These are phyloP conservation scores for Teunomyces lycoperdinae DNA, from an alignment of 805 yeast species.

Conservation along the genomic window DNA sequence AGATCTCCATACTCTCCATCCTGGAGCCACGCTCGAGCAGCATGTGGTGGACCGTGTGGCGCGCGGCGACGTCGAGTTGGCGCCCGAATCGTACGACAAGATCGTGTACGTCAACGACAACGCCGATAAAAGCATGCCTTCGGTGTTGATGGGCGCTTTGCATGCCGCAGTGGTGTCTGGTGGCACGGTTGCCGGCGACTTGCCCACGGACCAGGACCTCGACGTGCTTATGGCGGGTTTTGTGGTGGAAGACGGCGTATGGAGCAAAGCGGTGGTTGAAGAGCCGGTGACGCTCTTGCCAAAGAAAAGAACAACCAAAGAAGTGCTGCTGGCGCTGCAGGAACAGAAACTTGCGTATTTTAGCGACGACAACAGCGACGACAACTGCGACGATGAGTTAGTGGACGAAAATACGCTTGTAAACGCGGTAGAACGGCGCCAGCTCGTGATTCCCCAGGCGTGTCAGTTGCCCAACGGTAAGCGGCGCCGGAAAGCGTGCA, in stretches of 20 bases:
- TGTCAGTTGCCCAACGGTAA: slow-evolving; percentile 53
- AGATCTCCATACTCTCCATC: slow-evolving; percentile 20
- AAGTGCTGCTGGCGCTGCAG: slow-evolving; percentile 32
- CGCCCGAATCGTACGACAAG: slow-evolving; percentile 35
- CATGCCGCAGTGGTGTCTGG: slow-evolving; percentile 36
- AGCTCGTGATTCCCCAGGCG: slow-evolving; percentile 55
- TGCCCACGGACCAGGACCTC: slow-evolving; percentile 49
- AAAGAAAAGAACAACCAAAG: slow-evolving; percentile 28
- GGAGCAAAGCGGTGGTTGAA: slow-evolving; percentile 53
- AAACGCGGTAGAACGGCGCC: slow-evolving; percentile 18
- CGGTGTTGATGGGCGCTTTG: slow-evolving; percentile 39
- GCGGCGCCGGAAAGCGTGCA: slow-evolving; percentile 89
- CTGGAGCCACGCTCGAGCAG: slow-evolving; percentile 38
- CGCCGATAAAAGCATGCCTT: slow-evolving; percentile 45
- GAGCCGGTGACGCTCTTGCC: slow-evolving; percentile 29
- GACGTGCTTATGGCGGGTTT: slow-evolving; percentile 71
- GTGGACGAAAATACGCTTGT: slow-evolving; percentile 41
- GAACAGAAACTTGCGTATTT: slow-evolving; percentile 53
- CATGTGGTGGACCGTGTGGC: slow-evolving; percentile 60
- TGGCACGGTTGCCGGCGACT: slow-evolving; percentile 53
- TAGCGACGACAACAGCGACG: slow-evolving; percentile 50
- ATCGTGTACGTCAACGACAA: slow-evolving; percentile 59
- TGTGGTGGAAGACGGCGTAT: slow-evolving; percentile 40
- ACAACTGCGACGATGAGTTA: slow-evolving; percentile 49
- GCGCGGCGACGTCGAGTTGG: slow-evolving; percentile 40